Evolutionary conservation across 371 early-diverging fungal species (phyloP), one percentile per base, ranked within the genome.

Genomic region (Vairimorpha apis): DNA sequence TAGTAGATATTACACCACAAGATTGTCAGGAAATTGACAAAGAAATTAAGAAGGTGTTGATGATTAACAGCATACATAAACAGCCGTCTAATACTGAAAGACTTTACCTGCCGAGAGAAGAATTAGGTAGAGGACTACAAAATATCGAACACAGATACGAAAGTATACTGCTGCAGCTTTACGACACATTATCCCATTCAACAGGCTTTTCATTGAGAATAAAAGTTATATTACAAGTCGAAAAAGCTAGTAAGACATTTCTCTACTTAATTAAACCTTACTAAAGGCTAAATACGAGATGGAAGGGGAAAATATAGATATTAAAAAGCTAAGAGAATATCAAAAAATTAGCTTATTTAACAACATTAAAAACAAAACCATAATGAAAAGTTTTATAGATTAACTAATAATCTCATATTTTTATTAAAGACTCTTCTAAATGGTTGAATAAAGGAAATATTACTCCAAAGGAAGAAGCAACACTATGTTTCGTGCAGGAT

Each of bases 281-380:
- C n/a, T n/a, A n/a, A n/a, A n/a, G n/a, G n/a, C n/a, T n/a, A n/a
- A n/a, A n/a, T n/a, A n/a, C n/a, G n/a, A n/a, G n/a, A n/a, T n/a
- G n/a, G n/a, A n/a, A n/a, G n/a, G n/a, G n/a, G n/a, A n/a, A n/a
- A n/a, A n/a, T n/a, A n/a, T n/a, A n/a, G n/a, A n/a, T n/a, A n/a
- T n/a, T n/a, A n/a, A n/a, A n/a, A n/a, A n/a, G n/a, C n/a, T n/a
- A n/a, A n/a, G n/a, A n/a, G n/a, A n/a, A n/a, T n/a, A n/a, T n/a
- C n/a, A 49, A 49, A 49, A 49, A 49, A 21, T 16, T 5, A 10
- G n/a, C 18, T 21, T 49, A 4, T 49, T 16, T 21, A 49, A 49
- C 49, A 49, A 49, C 21, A 10, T 49, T 16, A 49, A 49, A 49
- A 49, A 49, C 49, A 49, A 49, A 49, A 49, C 49, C 49, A 49